A percentile compares a stretch with the other conserved stretches of the same genome.
These are phyloP conservation scores for Oryza meridionalis DNA, from an alignment of 176 grass and related monocot genomes.

Conservation along the genomic window DNA sequence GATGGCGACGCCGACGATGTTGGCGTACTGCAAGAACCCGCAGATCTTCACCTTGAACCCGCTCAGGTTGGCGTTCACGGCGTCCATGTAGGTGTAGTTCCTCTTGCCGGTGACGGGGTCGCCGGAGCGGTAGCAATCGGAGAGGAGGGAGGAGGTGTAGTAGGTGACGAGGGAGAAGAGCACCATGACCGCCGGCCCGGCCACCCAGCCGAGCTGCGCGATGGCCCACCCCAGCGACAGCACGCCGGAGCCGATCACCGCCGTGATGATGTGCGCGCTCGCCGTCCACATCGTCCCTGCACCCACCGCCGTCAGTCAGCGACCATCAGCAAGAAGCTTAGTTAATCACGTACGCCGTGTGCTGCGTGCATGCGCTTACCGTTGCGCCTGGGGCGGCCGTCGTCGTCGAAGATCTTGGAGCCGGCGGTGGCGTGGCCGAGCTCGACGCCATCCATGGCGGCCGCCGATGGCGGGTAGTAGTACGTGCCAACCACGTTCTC, in stretches of 20 bases:
- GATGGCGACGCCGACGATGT: constrained; percentile 82
- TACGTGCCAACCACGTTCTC: constrained; percentile 56
- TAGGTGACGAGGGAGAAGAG: constrained; percentile 83
- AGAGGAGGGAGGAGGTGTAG: constrained; percentile 68
- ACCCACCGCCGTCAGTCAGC: not conserved
- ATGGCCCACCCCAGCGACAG: constrained; percentile 78
- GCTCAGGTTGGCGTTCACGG: constrained; percentile 64
- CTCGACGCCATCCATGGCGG: constrained; percentile 53
- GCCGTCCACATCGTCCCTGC: constrained; percentile 70
- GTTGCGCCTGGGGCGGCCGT: constrained; percentile 66
- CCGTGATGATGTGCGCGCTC: constrained; percentile 73
- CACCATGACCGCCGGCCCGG: constrained; percentile 68
- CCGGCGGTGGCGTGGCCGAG: constrained; percentile 40
- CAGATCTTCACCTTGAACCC: constrained; percentile 75
- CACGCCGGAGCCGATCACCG: constrained; percentile 70
- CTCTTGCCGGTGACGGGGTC: constrained; percentile 59
- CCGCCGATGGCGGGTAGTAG: constrained; percentile 49
- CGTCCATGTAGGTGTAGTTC: constrained; percentile 82
- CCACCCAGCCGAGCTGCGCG: constrained; percentile 75
- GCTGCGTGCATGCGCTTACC: constrained; percentile 7
- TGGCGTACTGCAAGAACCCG: constrained; percentile 76
- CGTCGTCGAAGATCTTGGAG: constrained; percentile 62
- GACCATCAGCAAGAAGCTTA: not conserved
- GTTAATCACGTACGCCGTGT: not conserved
- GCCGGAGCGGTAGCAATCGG: constrained; percentile 77